These are phyloP conservation scores for Gnaphalium uliginosum DNA, from an alignment of 129 eudicot species.

Conservation along the genomic window DNA sequence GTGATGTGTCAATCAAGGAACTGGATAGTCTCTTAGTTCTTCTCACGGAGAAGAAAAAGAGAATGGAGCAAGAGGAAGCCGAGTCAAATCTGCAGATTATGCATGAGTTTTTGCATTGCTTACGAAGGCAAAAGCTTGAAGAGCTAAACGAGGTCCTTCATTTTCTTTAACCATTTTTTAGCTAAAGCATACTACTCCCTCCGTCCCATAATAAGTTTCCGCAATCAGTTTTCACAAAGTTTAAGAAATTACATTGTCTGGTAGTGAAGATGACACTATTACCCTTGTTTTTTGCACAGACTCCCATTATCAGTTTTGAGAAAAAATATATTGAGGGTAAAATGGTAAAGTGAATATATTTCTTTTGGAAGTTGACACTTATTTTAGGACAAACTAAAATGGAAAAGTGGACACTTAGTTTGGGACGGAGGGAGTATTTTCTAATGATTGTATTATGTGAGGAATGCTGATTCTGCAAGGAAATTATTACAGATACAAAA, in stretches of 20 bases:
- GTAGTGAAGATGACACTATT: too few species aligned
- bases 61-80: conserved; percentile 96
- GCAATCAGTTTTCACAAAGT: too few species aligned
- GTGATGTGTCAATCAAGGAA: conserved; percentile 88
- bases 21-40: conserved; percentile 63
- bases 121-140: conserved; percentile 78
- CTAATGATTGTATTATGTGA: background rate
- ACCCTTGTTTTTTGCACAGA: too few species aligned
- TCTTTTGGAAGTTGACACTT: too few species aligned
- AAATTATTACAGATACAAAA: conserved; percentile 58
- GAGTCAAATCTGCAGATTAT: conserved; percentile 82
- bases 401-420: too few species aligned
- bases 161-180: background rate
- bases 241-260: too few species aligned
- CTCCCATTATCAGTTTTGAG: too few species aligned
- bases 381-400: too few species aligned
- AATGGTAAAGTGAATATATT: too few species aligned
- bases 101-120: conserved; percentile 63
- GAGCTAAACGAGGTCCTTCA: conserved; percentile 80
- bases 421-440: too few species aligned
- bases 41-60: conserved; percentile 78
- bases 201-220: too few species aligned
- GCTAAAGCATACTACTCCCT: background rate
- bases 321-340: too few species aligned
- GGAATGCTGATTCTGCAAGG: background rate